Evolutionary conservation across 441 rosid species (phyloP), one percentile per base, ranked within the genome.

Genomic region (Pelargonium fulgidum): DNA sequence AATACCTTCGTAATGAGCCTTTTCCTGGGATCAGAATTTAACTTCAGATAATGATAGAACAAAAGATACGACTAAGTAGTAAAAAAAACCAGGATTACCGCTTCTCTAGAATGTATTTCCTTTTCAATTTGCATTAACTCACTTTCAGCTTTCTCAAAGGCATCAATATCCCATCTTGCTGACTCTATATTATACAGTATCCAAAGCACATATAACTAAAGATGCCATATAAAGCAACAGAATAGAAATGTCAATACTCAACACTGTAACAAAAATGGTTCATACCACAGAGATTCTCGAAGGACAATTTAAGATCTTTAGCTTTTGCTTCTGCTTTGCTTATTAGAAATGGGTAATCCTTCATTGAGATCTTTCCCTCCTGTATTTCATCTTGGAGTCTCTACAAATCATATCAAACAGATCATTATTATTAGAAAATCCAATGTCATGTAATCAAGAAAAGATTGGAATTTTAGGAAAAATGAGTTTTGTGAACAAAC

Each of bases 221-320:
- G 33, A 62, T 29, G 44, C 11, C 65, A 36, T 29, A 62, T 62
- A 17, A 22, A 29, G 14, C 44, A 62, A 13, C 65, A 12, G 5
- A 29, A 7, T 26, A 41, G 29, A 4, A 26, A 72, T 33, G 56
- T 16, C 42, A 76, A 71, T 62, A 62, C 19, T 16, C 42, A 76
- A 71, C 33, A 62, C 9, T 45, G 29, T 45, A 69, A 41, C 52
- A 65, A 33, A 44, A 12, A 24, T 39, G 64, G 20, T 39, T 13
- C 68, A 70, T 89, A 95, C 99, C 97, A 70, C 95, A 79, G 72
- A 89, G 83, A 70, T 85, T 79, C 75, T 88, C 85, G 58, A 87
- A 85, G 64, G 83, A 82, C 70, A 78, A 74, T 76, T 74, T 83
- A 76, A 95, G 93, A 41, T 84, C 77, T 54, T 65, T 68, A 58